Conservation (phyloP, 2,329 filamentous ascomycete species). For the Xylaria sp. region DNA sequence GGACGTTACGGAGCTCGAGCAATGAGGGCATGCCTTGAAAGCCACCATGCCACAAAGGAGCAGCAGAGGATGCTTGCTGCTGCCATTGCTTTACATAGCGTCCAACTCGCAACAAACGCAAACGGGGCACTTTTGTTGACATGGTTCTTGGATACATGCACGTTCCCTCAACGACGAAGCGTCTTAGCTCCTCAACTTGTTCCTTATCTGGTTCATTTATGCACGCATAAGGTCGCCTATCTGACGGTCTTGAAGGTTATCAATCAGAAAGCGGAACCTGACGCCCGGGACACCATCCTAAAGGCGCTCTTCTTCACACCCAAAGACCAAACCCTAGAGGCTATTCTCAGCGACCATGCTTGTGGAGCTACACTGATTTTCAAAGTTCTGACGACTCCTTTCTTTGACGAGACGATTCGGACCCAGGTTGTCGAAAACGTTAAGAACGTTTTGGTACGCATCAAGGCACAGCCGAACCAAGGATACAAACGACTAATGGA, state of each 20-base stretch:
- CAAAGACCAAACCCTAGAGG: conserved; percentile 86
- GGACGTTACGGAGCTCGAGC: conserved; percentile 94
- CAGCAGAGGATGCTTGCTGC: conserved; percentile 96
- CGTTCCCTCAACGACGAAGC: conserved; percentile 88
- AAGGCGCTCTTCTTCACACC: conserved; percentile 92
- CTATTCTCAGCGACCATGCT: conserved; percentile 88
- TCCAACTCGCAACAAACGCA: conserved; percentile 93
- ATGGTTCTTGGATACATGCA: conserved; percentile 98
- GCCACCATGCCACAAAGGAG: conserved; percentile 92
- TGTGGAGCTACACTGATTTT: conserved; percentile 97
- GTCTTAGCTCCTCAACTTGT: conserved; percentile 92
- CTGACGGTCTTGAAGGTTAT: conserved; percentile 97
- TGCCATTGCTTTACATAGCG: conserved; percentile 94
- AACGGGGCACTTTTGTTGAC: conserved; percentile 94
- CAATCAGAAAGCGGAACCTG: conserved; percentile 94
- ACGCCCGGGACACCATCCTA: conserved; percentile 89
- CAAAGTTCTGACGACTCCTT: conserved; percentile 97
- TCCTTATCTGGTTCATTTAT: conserved; percentile 91
- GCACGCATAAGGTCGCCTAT: conserved; percentile 98
- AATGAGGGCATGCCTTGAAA: conserved; percentile 96
- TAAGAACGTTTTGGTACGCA: conserved; percentile 83
- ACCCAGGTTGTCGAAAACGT: conserved; percentile 91
- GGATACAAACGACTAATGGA: conserved; percentile 99
- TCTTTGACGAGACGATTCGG: conserved; percentile 93
- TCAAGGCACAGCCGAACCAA: conserved; percentile 93